These are phyloP conservation scores for Mortierella sp. DNA, from an alignment of 371 early-diverging fungal species.

Conservation along the genomic window DNA sequence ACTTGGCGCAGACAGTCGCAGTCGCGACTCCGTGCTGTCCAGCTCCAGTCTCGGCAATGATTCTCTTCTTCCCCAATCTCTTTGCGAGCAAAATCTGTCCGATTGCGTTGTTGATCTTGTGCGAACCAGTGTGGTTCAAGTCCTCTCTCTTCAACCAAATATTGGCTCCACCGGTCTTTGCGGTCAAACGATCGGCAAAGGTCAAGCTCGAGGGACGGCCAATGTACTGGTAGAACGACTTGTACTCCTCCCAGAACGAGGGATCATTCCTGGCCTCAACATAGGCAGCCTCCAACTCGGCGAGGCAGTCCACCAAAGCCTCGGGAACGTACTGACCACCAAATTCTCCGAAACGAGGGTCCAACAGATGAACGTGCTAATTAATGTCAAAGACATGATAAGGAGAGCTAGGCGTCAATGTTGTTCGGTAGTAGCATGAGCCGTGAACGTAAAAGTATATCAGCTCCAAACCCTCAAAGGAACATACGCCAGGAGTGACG, in stretches of 20 bases:
- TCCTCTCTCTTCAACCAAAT: constrained; percentile 99
- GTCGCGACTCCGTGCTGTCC: constrained; percentile 99
- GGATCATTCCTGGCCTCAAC: constrained; percentile 87
- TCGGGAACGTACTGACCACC: constrained; percentile 98
- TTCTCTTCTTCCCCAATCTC: constrained; percentile 95
- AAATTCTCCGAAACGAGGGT: constrained; percentile 92
- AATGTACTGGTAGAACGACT: constrained; percentile 91
- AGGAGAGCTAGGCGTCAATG: background rate
- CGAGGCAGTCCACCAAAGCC: constrained; percentile 92
- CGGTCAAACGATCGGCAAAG: constrained; percentile 88
- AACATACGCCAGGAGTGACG: constrained; percentile 45
- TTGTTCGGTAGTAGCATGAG: too few species aligned
- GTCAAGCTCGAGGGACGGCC: constrained; percentile 93
- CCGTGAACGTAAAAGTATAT: too few species aligned
- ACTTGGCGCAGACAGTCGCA: constrained; percentile 98
- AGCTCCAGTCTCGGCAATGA: constrained; percentile 98
- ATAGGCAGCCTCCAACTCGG: constrained; percentile 90
- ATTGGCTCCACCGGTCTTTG: constrained; percentile 83
- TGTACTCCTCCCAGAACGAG: constrained; percentile 90
- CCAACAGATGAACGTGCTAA: constrained; percentile 63
- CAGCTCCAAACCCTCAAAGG: background rate
- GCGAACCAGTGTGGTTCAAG: constrained; percentile 98
- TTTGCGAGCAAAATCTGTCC: constrained; percentile 95
- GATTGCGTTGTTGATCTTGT: constrained; percentile 98
- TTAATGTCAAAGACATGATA: too few species aligned